Conservation (phyloP, 164 flowering plant species). For the Kingdonia uniflora region DNA sequence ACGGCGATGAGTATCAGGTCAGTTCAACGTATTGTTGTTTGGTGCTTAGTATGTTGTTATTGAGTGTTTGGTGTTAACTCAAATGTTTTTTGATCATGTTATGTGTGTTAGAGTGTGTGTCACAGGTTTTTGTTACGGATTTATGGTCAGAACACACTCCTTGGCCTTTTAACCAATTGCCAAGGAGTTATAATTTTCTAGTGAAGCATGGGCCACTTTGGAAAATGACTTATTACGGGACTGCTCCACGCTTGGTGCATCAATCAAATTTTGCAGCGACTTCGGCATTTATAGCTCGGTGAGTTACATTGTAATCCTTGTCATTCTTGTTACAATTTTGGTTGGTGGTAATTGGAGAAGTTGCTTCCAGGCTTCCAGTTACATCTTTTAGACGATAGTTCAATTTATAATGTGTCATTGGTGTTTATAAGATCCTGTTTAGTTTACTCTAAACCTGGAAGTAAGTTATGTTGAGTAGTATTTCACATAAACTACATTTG, state of each 20-base stretch:
- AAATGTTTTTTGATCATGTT: slow-evolving; percentile 17
- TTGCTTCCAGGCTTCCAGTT: no score
- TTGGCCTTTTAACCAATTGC: slow-evolving; percentile 98
- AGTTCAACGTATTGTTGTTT: slow-evolving; percentile 12
- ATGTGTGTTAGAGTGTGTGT: slow-evolving; percentile 26
- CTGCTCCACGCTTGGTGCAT: slow-evolving; percentile 1
- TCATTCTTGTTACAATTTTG: no score
- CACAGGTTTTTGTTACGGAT: slow-evolving; percentile 93
- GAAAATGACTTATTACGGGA: slow-evolving; percentile 1
- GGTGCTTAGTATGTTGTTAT: neutral
- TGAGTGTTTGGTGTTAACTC: no score
- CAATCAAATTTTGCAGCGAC: neutral
- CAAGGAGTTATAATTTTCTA: slow-evolving; percentile 89
- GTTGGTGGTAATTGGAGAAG: no score
- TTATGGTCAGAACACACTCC: slow-evolving; percentile 98
- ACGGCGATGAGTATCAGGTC: slow-evolving; percentile 90
- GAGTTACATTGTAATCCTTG: slow-evolving; percentile 10
- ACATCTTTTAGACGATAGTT: no score
- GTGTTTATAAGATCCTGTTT: no score
- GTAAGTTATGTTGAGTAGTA: no score
- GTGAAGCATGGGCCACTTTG: slow-evolving; percentile 12
- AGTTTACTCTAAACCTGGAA: no score
- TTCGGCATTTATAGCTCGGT: slow-evolving; percentile 29
- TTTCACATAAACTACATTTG: no score
- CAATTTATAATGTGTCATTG: no score